Evolutionary conservation across 768 basidiomycete genomes (phyloP).

Genomic region (Podaxis sp.): DNA sequence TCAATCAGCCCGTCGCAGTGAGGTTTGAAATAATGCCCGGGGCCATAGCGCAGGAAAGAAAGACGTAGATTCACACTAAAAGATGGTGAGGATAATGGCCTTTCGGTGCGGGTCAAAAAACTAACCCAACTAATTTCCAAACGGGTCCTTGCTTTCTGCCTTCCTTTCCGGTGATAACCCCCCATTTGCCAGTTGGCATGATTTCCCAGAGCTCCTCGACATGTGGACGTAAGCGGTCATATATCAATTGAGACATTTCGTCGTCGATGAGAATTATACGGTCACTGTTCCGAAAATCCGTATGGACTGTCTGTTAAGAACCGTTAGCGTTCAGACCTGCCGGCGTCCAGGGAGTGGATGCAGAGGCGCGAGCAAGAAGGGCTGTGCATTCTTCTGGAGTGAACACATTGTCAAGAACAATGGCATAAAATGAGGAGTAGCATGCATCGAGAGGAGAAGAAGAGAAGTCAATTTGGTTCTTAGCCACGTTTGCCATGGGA

Average conservation of each 20-base stretch:
- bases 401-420: constrained; percentile 38
- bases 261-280: constrained; percentile 32
- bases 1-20: constrained; percentile 39
- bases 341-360: constrained; percentile 30
- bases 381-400: constrained; percentile 34
- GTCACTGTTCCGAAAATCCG: constrained; percentile 36
- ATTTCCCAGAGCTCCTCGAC: constrained; percentile 33
- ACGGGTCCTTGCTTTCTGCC: constrained; percentile 29
- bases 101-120: neutral
- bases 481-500: neutral
- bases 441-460: constrained; percentile 26
- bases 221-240: constrained; percentile 31
- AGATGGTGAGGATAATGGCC: neutral
- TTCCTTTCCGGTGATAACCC: constrained; percentile 30
- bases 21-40: constrained; percentile 40
- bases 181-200: constrained; percentile 28
- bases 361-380: constrained; percentile 28
- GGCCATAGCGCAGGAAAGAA: constrained; percentile 43
- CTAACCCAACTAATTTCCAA: constrained; percentile 36
- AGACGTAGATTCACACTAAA: constrained; percentile 37
- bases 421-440: constrained; percentile 35
- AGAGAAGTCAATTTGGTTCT: constrained; percentile 28
- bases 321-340: constrained; percentile 30
- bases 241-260: constrained; percentile 28
- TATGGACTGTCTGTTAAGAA: constrained; percentile 27